These are phyloP conservation scores for Panicum hallii DNA, from an alignment of 202 grass and related monocot genomes.

Conservation along the genomic window DNA sequence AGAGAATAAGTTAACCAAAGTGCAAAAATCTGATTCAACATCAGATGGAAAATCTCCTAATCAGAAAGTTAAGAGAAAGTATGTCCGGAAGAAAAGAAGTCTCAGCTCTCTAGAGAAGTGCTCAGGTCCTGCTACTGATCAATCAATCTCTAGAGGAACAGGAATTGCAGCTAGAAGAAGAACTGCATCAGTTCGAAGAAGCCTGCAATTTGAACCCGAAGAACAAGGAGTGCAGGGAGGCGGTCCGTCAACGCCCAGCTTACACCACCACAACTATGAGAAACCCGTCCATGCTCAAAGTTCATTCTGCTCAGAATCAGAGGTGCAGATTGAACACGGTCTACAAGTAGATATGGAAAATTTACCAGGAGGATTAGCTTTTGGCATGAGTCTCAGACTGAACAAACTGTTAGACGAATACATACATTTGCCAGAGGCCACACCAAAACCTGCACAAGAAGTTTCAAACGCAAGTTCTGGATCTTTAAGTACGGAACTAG, in stretches of 20 bases:
- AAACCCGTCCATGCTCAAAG: constrained; percentile 34
- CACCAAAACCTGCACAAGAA: constrained; percentile 36
- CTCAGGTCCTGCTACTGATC: constrained; percentile 11
- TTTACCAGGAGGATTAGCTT: constrained; percentile 45
- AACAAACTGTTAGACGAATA: constrained; percentile 50
- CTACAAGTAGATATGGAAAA: constrained; percentile 48
- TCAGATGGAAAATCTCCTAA: constrained; percentile 36
- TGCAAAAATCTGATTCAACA: constrained; percentile 44
- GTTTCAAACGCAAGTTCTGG: constrained; percentile 25
- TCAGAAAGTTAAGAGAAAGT: constrained; percentile 62
- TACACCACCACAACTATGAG: constrained; percentile 19
- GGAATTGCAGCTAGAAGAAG: constrained; percentile 32
- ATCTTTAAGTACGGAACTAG: constrained; percentile 34
- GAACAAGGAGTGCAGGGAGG: constrained; percentile 37
- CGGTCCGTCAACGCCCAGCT: constrained; percentile 28
- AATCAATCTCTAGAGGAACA: constrained; percentile 31
- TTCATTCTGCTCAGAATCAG: constrained; percentile 43
- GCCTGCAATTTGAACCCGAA: constrained; percentile 48
- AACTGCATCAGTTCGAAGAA: constrained; percentile 52
- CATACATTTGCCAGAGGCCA: constrained; percentile 40
- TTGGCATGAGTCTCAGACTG: constrained; percentile 47
- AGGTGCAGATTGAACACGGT: constrained; percentile 29
- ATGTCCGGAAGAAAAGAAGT: constrained; percentile 57
- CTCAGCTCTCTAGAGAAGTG: constrained; percentile 40
- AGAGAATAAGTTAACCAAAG: constrained; percentile 50